A percentile compares a stretch with the other conserved stretches of the same genome.
phyloP scores from a whole-genome alignment of 2,329 filamentous ascomycete genomes.

The Trichophyton benhamiae region DNA sequence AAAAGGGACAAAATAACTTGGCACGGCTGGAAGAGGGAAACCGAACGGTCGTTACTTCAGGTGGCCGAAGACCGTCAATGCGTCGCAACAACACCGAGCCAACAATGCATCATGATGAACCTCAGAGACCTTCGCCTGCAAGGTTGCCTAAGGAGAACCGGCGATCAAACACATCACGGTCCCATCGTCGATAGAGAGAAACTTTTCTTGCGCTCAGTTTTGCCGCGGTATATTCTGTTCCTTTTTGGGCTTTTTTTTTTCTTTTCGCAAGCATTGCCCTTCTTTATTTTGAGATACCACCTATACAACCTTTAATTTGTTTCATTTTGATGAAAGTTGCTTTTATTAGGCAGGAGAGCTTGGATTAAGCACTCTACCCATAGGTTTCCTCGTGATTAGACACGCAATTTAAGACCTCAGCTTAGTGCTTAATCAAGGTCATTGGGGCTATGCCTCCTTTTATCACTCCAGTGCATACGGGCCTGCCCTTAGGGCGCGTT shows the following conservation, averaged over 20 bases:
- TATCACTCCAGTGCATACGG: not conserved
- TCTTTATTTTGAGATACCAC: conserved; percentile 2
- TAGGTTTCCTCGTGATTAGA: not conserved
- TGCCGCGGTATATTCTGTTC: not conserved
- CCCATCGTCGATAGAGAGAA: conserved; percentile 16
- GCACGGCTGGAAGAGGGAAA: conserved; percentile 5
- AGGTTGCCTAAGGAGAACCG: conserved; percentile 8
- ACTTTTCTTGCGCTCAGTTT: conserved; percentile 16
- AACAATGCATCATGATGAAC: not conserved
- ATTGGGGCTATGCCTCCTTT: not conserved
- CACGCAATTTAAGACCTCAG: not conserved
- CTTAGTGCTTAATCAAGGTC: not conserved
- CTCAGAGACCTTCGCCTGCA: conserved; percentile 11
- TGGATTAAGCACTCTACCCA: not conserved
- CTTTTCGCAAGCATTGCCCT: not conserved
- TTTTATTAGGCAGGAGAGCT: not conserved
- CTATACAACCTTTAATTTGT: not conserved
- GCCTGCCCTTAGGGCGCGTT: not conserved
- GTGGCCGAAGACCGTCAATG: conserved; percentile 16
- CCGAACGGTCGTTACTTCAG: not conserved
- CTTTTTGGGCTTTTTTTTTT: not conserved
- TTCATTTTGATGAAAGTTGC: not conserved
- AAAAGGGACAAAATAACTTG: conserved; percentile 24
- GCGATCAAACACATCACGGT: conserved; percentile 6
- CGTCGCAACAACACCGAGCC: conserved; percentile 14